Conservation (phyloP, 208 protist genomes). For the Leishmania mexicana region DNA sequence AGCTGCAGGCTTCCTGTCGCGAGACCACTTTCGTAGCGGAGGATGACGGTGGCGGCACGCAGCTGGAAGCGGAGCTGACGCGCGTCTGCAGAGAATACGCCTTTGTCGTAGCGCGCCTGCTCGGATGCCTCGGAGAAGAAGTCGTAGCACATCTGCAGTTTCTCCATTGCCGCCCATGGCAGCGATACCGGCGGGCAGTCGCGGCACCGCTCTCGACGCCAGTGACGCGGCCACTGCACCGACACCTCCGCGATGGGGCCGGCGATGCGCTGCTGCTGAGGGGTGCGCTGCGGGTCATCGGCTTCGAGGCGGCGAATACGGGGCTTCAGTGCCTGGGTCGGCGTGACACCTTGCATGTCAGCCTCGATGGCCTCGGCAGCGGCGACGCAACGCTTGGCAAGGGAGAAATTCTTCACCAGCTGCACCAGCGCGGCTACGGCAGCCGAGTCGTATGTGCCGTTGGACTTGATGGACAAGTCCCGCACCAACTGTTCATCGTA, state of each 20-base stretch:
- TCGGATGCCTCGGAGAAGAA: slow-evolving; percentile 41
- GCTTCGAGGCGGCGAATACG: slow-evolving; percentile 45
- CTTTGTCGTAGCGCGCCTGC: slow-evolving; percentile 27
- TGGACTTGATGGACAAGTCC: slow-evolving; percentile 83
- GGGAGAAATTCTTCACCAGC: slow-evolving; percentile 53
- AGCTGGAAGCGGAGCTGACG: slow-evolving; percentile 34
- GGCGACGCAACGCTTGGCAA: slow-evolving; percentile 55
- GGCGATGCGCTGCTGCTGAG: slow-evolving; percentile 46
- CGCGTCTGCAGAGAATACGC: neutral
- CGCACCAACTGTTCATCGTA: slow-evolving; percentile 88
- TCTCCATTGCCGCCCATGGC: slow-evolving; percentile 65
- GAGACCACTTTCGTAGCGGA: slow-evolving; percentile 82
- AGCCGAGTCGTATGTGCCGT: slow-evolving; percentile 36
- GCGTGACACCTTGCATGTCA: slow-evolving; percentile 38
- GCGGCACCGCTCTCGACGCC: slow-evolving; percentile 31
- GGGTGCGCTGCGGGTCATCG: slow-evolving; percentile 48
- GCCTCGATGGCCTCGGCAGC: slow-evolving; percentile 41
- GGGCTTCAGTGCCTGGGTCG: slow-evolving; percentile 24
- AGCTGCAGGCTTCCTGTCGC: slow-evolving; percentile 86
- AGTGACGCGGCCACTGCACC: slow-evolving; percentile 50
- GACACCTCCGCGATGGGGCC: slow-evolving; percentile 64
- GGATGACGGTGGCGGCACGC: slow-evolving; percentile 65
- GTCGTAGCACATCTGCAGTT: slow-evolving; percentile 66
- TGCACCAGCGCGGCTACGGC: slow-evolving; percentile 37
- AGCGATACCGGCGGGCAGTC: slow-evolving; percentile 66